Base-by-base conservation (phyloP, 805 yeast species). In the Blastobotrys chiropterorum region DNA sequence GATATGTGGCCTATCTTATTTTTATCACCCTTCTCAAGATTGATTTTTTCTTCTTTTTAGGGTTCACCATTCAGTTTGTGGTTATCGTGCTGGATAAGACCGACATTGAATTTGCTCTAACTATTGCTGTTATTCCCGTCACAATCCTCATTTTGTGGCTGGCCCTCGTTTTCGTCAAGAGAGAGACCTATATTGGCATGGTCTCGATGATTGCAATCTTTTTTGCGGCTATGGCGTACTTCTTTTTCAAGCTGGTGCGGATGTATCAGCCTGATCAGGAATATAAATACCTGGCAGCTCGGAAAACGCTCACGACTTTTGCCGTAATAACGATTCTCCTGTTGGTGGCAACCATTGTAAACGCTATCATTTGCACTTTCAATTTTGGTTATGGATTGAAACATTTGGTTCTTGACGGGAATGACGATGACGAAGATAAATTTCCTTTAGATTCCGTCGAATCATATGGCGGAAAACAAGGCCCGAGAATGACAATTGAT, bases 21-120 rank as follows among this genome's bases (percentile, higher is more conserved):
- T 76, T 74, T 61, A 60, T 69, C 44, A 59, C 71, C 14, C 59
- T 73, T 38, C 59, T 72, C 26, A 66, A 71, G 49, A 71, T 72
- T 47, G 76, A 72, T 54, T 68, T 73, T 43, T 77, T 75, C 67
- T 77, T 75, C 64, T 76, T 77, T 53, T 60, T 76, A 20, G 80
- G 77, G 1, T 76, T 76, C 62, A 74, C 79, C 1, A 66, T 76
- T 26, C 81, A 77, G 58, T 77, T 75, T 56, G 61, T 73, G 20
- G 77, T 75, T 43, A 73, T 76, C 40, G 73, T 77, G 65, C 63
- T 75, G 13, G 57, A 64, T 41, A 62, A 66, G 21, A 66, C 62
- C 50, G 73, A 74, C 14, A 65, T 62, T 17, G 80, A 77, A 58
- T 76, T 77, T 56, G 75, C 69, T 3, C 61, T 77, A 22, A 77